Evolutionary conservation across 768 basidiomycete species (phyloP).

Genomic region (Russula griseocarnosa): DNA sequence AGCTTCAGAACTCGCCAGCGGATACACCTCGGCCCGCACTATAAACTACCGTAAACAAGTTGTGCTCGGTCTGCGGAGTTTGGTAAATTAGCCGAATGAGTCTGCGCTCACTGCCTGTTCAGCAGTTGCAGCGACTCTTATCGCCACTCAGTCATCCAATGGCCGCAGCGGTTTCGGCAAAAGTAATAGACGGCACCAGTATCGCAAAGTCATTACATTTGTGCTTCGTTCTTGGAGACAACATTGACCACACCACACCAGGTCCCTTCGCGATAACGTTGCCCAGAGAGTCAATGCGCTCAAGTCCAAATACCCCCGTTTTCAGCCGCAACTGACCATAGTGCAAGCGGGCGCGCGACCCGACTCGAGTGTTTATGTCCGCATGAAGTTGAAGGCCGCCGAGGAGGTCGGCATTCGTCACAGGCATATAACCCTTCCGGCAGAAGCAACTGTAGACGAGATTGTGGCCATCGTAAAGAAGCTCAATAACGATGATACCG

Average conservation of each 20-base stretch:
- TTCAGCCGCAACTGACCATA: constrained; percentile 86
- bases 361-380: constrained; percentile 89
- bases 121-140: constrained; percentile 14
- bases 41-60: constrained; percentile 7
- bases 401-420: constrained; percentile 89
- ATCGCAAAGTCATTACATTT: constrained; percentile 67
- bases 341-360: constrained; percentile 91
- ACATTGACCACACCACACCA: constrained; percentile 35
- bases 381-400: constrained; percentile 96
- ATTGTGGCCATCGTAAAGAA: constrained; percentile 72
- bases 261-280: constrained; percentile 76
- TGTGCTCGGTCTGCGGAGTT: too few relatives aligned
- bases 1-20: not conserved
- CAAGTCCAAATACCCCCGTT: constrained; percentile 73
- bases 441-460: constrained; percentile 64
- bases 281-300: constrained; percentile 61
- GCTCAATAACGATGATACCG: constrained; percentile 74
- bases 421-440: constrained; percentile 72
- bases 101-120: constrained; percentile 11
- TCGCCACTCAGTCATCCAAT: constrained; percentile 24
- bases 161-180: constrained; percentile 36
- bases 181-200: constrained; percentile 77
- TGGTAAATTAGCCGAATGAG: not conserved
- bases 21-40: not conserved
- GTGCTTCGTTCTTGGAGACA: constrained; percentile 8